A percentile compares a stretch with the other conserved stretches of the same genome.
These are phyloP conservation scores for Xerocomus brunneocitrinus DNA, from an alignment of 768 basidiomycete species.

Conservation along the genomic window DNA sequence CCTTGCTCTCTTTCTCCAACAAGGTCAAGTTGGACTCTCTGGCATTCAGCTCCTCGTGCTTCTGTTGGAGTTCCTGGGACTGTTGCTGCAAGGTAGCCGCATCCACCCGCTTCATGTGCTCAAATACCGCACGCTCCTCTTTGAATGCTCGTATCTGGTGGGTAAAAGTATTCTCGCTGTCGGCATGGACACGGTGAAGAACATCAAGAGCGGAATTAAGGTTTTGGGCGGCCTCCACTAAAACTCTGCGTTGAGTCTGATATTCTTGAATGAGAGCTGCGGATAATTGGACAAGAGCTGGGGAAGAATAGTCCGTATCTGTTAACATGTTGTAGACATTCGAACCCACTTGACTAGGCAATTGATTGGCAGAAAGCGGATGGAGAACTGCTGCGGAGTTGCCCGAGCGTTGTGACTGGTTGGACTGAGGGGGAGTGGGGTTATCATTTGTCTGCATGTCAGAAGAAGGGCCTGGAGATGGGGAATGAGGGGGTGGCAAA, in stretches of 20 bases:
- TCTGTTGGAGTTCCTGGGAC: constrained; percentile 16
- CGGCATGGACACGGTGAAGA: constrained; percentile 12
- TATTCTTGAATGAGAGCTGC: constrained; percentile 7
- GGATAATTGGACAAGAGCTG: background rate
- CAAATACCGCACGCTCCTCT: constrained; percentile 20
- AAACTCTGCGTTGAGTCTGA: constrained; percentile 2
- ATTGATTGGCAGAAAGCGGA: constrained; percentile 9
- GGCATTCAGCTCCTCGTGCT: constrained; percentile 15
- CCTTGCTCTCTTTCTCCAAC: constrained; percentile 22
- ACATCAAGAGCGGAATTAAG: constrained; percentile 5
- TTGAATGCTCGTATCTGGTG: constrained; percentile 11
- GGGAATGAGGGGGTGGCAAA: constrained; percentile 6
- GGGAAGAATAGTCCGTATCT: background rate
- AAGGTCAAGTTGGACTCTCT: constrained; percentile 18
- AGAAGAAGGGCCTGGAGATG: constrained; percentile 2
- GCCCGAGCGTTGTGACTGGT: background rate
- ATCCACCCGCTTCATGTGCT: constrained; percentile 14
- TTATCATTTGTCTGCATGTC: background rate
- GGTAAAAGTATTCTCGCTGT: constrained; percentile 14
- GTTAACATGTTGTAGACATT: background rate
- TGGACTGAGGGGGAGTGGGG: background rate
- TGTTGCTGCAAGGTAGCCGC: constrained; percentile 18
- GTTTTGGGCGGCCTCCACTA: constrained; percentile 14
- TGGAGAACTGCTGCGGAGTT: constrained; percentile 1
- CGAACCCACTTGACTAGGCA: background rate